Evolutionary conservation across 305 asterid genomes (phyloP).

Genomic region (Fraxinus dipetala): DNA sequence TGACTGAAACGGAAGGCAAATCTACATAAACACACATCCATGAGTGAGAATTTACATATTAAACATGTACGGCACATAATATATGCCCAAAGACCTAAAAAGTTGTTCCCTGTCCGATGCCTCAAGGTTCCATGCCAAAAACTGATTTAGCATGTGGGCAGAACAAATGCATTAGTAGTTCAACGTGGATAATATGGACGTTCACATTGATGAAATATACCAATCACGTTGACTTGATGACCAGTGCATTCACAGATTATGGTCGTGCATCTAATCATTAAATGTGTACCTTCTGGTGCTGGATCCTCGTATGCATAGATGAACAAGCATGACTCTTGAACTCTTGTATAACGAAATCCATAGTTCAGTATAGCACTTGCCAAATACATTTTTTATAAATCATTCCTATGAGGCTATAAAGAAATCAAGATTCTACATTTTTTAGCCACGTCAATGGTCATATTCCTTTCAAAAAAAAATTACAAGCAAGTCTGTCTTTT

Average conservation of each 20-base stretch:
- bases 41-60: neutral
- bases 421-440: neutral
- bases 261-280: slow-evolving; percentile 4
- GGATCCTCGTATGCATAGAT: neutral
- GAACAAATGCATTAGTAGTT: slow-evolving; percentile 18
- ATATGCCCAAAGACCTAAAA: slow-evolving; percentile 15
- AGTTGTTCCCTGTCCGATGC: slow-evolving; percentile 7
- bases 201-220: slow-evolving; percentile 13
- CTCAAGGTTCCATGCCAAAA: neutral
- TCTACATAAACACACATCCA: slow-evolving; percentile 8
- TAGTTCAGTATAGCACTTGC: neutral
- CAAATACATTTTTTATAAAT: neutral
- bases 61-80: slow-evolving; percentile 13
- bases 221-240: slow-evolving; percentile 10
- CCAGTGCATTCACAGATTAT: slow-evolving; percentile 7
- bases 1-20: neutral
- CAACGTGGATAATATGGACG: slow-evolving; percentile 16
- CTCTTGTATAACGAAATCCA: slow-evolving; percentile 5
- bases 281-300: slow-evolving; percentile 2
- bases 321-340: slow-evolving; percentile 13
- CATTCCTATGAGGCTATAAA: neutral
- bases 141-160: neutral
- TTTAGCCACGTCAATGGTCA: neutral
- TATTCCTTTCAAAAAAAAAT: slow-evolving; percentile 20
- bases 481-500: neutral